A percentile compares a stretch with the other conserved stretches of the same genome.
These are phyloP conservation scores for Adiantum capillusveneris DNA, from an alignment of 75 land plant genomes.

Conservation along the genomic window DNA sequence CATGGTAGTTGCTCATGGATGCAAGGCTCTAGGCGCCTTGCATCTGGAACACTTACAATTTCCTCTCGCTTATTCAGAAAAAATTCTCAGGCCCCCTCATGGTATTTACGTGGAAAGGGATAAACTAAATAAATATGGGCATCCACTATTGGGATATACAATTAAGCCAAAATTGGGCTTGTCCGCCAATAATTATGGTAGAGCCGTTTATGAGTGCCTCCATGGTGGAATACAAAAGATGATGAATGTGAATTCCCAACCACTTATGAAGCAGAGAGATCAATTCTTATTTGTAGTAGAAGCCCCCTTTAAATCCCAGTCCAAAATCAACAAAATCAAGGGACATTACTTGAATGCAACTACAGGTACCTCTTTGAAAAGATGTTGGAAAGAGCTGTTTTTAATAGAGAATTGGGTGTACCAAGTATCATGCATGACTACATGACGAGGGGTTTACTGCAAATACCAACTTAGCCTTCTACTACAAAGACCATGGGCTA, in stretches of 20 bases:
- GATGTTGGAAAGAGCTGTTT: slow-evolving; percentile 16
- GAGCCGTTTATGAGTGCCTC: slow-evolving; percentile 20
- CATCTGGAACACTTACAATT: slow-evolving; percentile 23
- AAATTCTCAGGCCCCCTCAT: slow-evolving; percentile 9
- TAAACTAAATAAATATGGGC: slow-evolving; percentile 16
- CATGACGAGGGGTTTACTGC: slow-evolving; percentile 6
- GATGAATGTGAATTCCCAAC: slow-evolving; percentile 22
- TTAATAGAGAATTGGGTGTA: slow-evolving; percentile 14
- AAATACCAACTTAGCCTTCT: slow-evolving; percentile 15
- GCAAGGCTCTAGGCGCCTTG: no score
- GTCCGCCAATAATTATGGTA: slow-evolving; percentile 13
- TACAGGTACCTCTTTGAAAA: slow-evolving; percentile 19
- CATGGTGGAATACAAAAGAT: slow-evolving; percentile 25
- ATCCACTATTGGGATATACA: slow-evolving; percentile 16
- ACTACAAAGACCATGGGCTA: slow-evolving; percentile 11
- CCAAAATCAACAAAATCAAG: slow-evolving; percentile 18
- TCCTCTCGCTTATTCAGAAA: slow-evolving; percentile 25
- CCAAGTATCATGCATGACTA: slow-evolving; percentile 18
- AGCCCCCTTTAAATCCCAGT: slow-evolving; percentile 16
- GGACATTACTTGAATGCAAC: slow-evolving; percentile 30
- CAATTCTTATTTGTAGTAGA: slow-evolving; percentile 14
- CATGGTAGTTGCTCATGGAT: no score
- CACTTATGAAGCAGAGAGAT: slow-evolving; percentile 25
- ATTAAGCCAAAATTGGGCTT: slow-evolving; percentile 10
- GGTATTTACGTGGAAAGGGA: slow-evolving; percentile 10